Evolutionary conservation across 306 rosid genomes (phyloP).

Genomic region (Cucurbita maxima): DNA sequence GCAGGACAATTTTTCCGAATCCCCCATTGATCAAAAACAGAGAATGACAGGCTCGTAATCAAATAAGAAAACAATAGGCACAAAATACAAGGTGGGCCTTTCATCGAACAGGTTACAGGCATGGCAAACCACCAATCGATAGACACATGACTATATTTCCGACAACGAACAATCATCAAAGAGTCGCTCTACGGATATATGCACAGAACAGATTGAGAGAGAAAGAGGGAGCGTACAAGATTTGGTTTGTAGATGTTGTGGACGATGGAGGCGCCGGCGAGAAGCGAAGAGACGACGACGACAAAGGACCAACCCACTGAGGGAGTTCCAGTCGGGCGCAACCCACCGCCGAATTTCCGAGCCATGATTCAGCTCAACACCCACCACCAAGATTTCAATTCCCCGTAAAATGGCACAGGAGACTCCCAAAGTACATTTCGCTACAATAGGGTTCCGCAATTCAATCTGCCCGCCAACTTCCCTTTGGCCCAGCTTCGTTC

Average conservation of each 20-base stretch:
- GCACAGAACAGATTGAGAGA: not conserved
- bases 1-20: not conserved
- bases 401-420: not conserved
- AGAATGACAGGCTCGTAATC: not conserved
- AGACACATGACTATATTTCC: not conserved
- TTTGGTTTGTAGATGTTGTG: constrained; percentile 14
- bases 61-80: not conserved
- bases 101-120: constrained; percentile 9
- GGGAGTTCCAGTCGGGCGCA: constrained; percentile 7
- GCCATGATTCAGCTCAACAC: constrained; percentile 3
- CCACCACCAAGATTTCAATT: not conserved
- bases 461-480: not conserved
- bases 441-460: not conserved
- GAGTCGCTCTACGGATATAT: not conserved
- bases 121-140: not conserved
- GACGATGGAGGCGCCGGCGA: constrained; percentile 8
- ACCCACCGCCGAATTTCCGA: constrained; percentile 13
- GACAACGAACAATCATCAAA: not conserved
- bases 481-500: not conserved
- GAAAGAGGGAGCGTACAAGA: constrained; percentile 8
- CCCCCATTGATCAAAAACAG: not conserved
- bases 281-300: constrained; percentile 8
- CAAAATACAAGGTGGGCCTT: not conserved
- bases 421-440: not conserved
- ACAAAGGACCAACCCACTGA: constrained; percentile 10